Evolutionary conservation across 1,284 basidiomycete species (phyloP), one percentile per base, ranked within the genome.

Genomic region (Pseudozyma tsukubaensis): DNA sequence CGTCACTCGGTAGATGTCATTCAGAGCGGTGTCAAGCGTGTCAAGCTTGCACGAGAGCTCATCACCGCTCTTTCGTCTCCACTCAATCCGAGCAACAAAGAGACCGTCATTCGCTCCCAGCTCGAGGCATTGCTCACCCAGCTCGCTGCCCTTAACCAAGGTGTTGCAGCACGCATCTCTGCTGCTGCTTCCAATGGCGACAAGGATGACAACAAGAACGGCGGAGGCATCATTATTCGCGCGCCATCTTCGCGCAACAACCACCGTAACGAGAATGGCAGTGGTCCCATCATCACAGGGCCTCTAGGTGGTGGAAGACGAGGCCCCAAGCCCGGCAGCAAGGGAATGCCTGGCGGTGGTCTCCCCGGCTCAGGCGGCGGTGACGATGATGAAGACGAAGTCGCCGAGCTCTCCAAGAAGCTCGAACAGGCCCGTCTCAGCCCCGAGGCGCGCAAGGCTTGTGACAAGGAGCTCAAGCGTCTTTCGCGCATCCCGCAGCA

Each of bases 391-490:
- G 74, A 77, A 40, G 81, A 83, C 48, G 83, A 84, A 48, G 66
- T 84, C 1, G 73, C 74, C 9, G 80, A 80, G 58, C 69, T 84
- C 3, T 53, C 69, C n/a, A 64, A 67, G 53, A 79, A 79, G 50
- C 66, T 83, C 34, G 76, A 76, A 13, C 52, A 70, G 34, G 77
- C 80, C 7, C 61, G 56, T 29, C 78, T 84, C 34, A 66, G 77
- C 19, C 68, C 72, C 29, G 83, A 84, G 57, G 82, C 83, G 12
- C 77, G 79, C 52, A 82, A 79, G 48, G 72, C 80, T 12, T 83
- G 82, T 63, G 77, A 83, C 43, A 76, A 77, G 59, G 83, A 84
- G 75, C 77, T 84, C 43, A 82, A 81, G 71, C 75, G 83, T 11
- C 77, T 84, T 16, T 53, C 71, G 12, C 76, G 82, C 36, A 83